Base-by-base conservation (phyloP, 495 filamentous ascomycete genomes). In the Penicillium herquei region DNA sequence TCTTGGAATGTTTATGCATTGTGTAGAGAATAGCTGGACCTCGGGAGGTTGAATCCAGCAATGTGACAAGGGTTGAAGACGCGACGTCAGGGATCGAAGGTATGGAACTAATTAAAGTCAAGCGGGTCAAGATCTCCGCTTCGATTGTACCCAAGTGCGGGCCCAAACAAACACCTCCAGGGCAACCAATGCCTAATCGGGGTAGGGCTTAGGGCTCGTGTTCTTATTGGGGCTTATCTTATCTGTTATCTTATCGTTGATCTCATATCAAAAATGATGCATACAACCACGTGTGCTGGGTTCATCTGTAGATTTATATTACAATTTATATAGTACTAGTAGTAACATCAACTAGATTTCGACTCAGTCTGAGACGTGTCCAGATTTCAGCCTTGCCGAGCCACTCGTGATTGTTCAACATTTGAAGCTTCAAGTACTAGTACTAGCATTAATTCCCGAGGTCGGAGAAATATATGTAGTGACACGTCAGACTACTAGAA, bases 1-100 rank as follows among this genome's bases (percentile, higher is more conserved):
- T 49, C 30, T 78, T 75, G 60, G 70, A 75, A 40, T 75, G 69
- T 63, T 73, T 70, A 49, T 74, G 69, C 64, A 76, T 71, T 55
- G 71, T 70, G 51, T 52, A 44, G 17, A 7, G 43, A 26, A 10
- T 39, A 32, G 6, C 18, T 41, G 13, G 39, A 46, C 32, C 37
- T 49, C 8, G 10, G 8, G 11, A n/a, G 8, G 10, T 6, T 26
- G 12, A 30, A n/a, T 42, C 49, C 49, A 41, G 17, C 52, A 54
- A 55, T 49, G 42, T 14, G 48, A 10, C 34, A 37, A 37, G 34
- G 34, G 46, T 26, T 30, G 43, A 50, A 52, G 49, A 50, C 14
- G 17, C 51, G 54, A 57, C 48, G 51, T 49, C 43, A 47, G 54
- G 51, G 56, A 51, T 45, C 51, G 44, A 16, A 60, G 49, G 32